A percentile compares a stretch with the other conserved stretches of the same genome.
phyloP scores from a whole-genome alignment of 441 rosid genomes.

The Corymbia calophylla region DNA sequence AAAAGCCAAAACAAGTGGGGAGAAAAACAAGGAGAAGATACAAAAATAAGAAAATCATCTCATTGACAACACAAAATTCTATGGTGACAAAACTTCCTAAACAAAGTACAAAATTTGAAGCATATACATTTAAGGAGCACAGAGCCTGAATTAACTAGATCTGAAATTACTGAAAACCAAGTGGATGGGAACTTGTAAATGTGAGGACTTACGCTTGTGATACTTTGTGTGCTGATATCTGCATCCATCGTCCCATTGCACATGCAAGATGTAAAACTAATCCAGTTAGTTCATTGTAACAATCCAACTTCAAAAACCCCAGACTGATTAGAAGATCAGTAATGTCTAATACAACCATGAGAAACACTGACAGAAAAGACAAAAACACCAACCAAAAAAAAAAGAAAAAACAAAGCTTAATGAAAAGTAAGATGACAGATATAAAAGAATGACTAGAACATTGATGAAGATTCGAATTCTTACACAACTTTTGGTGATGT shows the following conservation, averaged over 20 bases:
- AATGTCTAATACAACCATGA: neutral
- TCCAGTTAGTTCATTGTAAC: constrained; percentile 26
- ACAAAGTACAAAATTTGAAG: neutral
- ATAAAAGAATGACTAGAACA: neutral
- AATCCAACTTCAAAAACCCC: neutral
- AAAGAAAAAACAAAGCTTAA: neutral
- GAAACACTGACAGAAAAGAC: neutral
- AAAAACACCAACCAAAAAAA: neutral
- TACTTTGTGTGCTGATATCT: constrained; percentile 97
- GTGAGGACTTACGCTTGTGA: constrained; percentile 77
- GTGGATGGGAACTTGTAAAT: neutral
- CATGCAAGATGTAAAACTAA: constrained; percentile 40
- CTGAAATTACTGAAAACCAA: neutral
- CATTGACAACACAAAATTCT: neutral
- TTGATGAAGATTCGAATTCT: constrained; percentile 15
- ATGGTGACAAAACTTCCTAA: neutral
- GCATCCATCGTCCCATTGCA: constrained; percentile 27
- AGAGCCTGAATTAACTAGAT: neutral
- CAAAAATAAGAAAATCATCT: neutral
- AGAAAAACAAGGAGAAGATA: neutral
- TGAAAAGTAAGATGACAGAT: neutral
- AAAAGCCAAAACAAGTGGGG: neutral
- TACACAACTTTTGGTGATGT: constrained; percentile 98
- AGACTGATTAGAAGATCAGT: neutral
- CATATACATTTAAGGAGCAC: neutral